Evolutionary conservation across 2,329 filamentous ascomycete species (phyloP), one percentile per base, ranked within the genome.

Genomic region (Emergomyces orientalis): DNA sequence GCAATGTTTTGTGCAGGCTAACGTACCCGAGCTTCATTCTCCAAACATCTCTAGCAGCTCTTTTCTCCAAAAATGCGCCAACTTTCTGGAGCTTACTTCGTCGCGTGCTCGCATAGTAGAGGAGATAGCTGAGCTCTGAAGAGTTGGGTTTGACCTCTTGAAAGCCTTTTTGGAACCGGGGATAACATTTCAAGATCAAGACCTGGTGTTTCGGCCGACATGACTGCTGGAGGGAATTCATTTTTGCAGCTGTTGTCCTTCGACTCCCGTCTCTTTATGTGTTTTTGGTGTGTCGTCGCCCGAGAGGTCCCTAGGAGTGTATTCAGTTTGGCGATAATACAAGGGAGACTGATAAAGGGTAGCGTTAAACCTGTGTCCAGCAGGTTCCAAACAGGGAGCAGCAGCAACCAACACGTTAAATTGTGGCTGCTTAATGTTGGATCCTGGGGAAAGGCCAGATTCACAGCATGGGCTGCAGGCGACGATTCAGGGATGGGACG

Each of bases 61-160:
- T 91, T 81, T 93, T 95, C 79, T 97, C 92, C 67, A 99, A 82
- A 73, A 97, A 99, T 69, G 86, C 87, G 75, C 91, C 91, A 68
- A 99, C 92, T 78, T 99, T 99, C 72, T 94, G 90, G 70, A 97
- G 86, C 82, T 97, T 99, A 77, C 90, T 93, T 67, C 91, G 87
- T 65, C 93, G 90, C 69, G 92, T 96, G 73, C 90, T 95, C 65
- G 90, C 91, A 80, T 99, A 97, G 82, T 96, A 97, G 62, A 97
- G 86, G 67, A 99, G 85, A 75, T 97, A 97, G 77, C 91, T 96
- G 66, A 99, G 85, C 81, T 99, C 94, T 78, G 91, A 96, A 68
- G 91, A 91, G 77, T 97, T 97, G 54, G 94, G 92, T 78, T 93
- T 95, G 72, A 96, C 91, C 71, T 96, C 91, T 73, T 92, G 88